These are phyloP conservation scores for Tricholoma matsutake DNA, from an alignment of 768 basidiomycete genomes.

Conservation along the genomic window DNA sequence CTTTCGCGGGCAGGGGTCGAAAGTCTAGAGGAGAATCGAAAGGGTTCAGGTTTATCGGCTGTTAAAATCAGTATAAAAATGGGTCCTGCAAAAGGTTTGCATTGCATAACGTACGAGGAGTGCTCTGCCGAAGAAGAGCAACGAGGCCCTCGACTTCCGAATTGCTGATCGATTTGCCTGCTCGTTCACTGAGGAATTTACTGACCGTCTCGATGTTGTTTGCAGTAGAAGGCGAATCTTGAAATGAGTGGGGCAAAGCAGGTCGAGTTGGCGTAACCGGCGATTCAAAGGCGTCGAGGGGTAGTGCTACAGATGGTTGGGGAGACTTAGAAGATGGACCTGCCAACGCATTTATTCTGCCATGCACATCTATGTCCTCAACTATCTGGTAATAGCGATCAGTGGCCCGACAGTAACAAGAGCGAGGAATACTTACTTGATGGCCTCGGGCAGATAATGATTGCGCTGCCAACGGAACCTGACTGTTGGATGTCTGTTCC, in stretches of 20 bases:
- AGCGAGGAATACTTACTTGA: conserved; percentile 18
- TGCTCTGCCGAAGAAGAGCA: conserved; percentile 50
- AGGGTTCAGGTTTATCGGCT: conserved; percentile 47
- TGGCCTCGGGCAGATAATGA: conserved; percentile 25
- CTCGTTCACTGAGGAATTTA: conserved; percentile 45
- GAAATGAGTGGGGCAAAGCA: conserved; percentile 7
- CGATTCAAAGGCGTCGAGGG: conserved; percentile 5
- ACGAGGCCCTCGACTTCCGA: conserved; percentile 56
- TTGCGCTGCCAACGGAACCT: conserved; percentile 14
- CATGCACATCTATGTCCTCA: conserved; percentile 11
- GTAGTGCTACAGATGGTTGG: conserved; percentile 6
- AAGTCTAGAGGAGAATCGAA: conserved; percentile 57
- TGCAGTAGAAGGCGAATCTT: conserved; percentile 29
- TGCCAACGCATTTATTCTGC: conserved; percentile 1
- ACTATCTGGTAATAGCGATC: conserved; percentile 14
- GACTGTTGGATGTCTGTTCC: conserved; percentile 10
- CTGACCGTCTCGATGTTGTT: conserved; percentile 48
- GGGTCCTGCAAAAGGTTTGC: not conserved
- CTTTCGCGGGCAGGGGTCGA: conserved; percentile 38
- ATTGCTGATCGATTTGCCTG: conserved; percentile 44
- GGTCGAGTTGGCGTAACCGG: conserved; percentile 5
- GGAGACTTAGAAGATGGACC: conserved; percentile 4
- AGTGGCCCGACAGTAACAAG: not conserved
- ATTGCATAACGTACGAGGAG: conserved; percentile 36
- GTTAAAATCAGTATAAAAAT: not conserved